Conservation (phyloP, 2,329 filamentous ascomycete species). For the Clarireedia paspali region DNA sequence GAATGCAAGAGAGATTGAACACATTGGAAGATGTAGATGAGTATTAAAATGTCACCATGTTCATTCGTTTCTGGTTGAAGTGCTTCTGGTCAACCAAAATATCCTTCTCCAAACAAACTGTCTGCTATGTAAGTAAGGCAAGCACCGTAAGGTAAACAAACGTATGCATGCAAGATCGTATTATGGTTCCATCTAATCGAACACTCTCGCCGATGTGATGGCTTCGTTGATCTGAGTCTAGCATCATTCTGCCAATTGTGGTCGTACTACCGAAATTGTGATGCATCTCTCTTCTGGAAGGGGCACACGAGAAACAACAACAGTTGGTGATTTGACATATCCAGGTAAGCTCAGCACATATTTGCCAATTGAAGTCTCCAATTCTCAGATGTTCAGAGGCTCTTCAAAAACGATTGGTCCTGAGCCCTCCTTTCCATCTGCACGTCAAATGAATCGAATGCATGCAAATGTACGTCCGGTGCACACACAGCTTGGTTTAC, state of each 20-base stretch:
- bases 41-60: background rate
- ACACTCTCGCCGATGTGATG: background rate
- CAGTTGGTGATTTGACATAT: too few relatives aligned
- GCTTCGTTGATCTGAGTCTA: background rate
- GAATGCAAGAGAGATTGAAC: constrained; percentile 22
- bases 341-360: too few relatives aligned
- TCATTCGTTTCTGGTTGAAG: background rate
- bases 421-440: too few relatives aligned
- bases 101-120: background rate
- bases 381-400: too few relatives aligned
- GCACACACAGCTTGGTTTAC: background rate
- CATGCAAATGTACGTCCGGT: too few relatives aligned
- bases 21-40: background rate
- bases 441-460: too few relatives aligned
- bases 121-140: background rate
- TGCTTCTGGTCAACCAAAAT: background rate
- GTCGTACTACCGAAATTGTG: too few relatives aligned
- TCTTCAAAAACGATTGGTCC: too few relatives aligned
- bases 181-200: background rate
- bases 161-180: constrained; percentile 5
- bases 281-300: constrained; percentile 4
- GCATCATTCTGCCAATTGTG: background rate
- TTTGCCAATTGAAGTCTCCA: too few relatives aligned
- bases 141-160: background rate
- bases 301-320: too few relatives aligned